Evolutionary conservation across 2,329 filamentous ascomycete genomes (phyloP).

Genomic region (Aureobasidium namibiae): DNA sequence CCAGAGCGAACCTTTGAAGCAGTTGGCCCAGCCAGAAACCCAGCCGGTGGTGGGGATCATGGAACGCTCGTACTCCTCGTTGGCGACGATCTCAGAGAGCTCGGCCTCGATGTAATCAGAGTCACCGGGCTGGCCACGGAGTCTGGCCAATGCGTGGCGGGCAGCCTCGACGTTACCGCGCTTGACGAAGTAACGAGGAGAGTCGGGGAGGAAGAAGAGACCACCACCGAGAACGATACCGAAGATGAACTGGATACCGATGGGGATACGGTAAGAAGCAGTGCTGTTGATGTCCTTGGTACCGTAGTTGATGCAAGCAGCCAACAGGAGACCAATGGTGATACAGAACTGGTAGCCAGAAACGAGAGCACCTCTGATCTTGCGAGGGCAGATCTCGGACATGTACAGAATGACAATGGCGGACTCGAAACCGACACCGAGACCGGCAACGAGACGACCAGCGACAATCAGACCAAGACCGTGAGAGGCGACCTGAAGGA

Average conservation of each 20-base stretch:
- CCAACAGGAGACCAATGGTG: slow-evolving; percentile 63
- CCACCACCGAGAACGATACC: slow-evolving; percentile 65
- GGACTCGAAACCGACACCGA: slow-evolving; percentile 74
- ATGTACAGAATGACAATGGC: slow-evolving; percentile 80
- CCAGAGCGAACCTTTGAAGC: slow-evolving; percentile 49
- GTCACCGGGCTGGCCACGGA: slow-evolving; percentile 65
- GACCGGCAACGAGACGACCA: slow-evolving; percentile 66
- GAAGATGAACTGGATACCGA: slow-evolving; percentile 73
- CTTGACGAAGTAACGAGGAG: slow-evolving; percentile 78
- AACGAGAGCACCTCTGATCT: slow-evolving; percentile 72
- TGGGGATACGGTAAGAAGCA: slow-evolving; percentile 70
- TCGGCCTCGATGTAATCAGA: slow-evolving; percentile 72
- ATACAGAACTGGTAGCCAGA: slow-evolving; percentile 78
- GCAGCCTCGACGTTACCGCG: slow-evolving; percentile 61
- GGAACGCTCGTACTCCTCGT: slow-evolving; percentile 73
- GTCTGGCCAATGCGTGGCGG: slow-evolving; percentile 51
- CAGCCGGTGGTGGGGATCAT: slow-evolving; percentile 58
- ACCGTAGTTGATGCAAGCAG: slow-evolving; percentile 65
- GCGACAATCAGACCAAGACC: slow-evolving; percentile 57
- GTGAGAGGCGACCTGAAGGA: slow-evolving; percentile 54
- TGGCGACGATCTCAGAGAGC: slow-evolving; percentile 78
- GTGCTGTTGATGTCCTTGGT: slow-evolving; percentile 55
- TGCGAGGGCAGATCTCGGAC: slow-evolving; percentile 68
- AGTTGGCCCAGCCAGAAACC: slow-evolving; percentile 59
- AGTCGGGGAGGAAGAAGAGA: slow-evolving; percentile 72